Evolutionary conservation across 2,329 filamentous ascomycete species (phyloP).

Genomic region (Aspergillus neoniger): DNA sequence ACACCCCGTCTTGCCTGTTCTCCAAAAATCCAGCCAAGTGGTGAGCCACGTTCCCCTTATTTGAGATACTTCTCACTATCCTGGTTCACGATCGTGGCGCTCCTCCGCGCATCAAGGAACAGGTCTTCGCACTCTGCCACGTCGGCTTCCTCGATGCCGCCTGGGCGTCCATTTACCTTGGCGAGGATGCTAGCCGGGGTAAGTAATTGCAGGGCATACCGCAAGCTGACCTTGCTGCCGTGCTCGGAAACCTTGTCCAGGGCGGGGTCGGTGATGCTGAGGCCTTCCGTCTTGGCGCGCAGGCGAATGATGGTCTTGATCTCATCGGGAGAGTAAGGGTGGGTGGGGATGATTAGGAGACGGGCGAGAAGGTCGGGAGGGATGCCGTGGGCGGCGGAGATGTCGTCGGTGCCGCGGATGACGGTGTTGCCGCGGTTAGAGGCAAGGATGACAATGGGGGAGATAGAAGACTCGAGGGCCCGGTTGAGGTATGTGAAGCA

Average conservation of each 20-base stretch:
- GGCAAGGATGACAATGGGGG: constrained; percentile 94
- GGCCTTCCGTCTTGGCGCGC: constrained; percentile 77
- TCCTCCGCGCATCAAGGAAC: constrained; percentile 79
- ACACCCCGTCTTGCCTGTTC: too few species aligned
- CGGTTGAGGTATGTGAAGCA: constrained; percentile 99
- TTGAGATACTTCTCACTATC: constrained; percentile 65
- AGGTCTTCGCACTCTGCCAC: constrained; percentile 80
- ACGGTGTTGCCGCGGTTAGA: constrained; percentile 94
- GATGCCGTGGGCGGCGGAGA: constrained; percentile 87
- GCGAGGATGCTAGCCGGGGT: constrained; percentile 89
- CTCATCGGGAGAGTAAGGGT: constrained; percentile 82
- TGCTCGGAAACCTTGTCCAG: constrained; percentile 84
- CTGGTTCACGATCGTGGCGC: constrained; percentile 69
- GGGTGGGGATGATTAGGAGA: constrained; percentile 93
- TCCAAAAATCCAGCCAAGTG: not conserved
- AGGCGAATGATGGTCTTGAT: constrained; percentile 90
- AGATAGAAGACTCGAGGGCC: constrained; percentile 91
- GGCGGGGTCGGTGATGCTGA: constrained; percentile 77
- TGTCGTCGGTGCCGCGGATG: constrained; percentile 78
- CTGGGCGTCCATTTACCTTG: constrained; percentile 74
- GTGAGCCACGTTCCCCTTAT: constrained; percentile 40
- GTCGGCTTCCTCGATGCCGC: constrained; percentile 72
- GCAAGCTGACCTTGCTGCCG: constrained; percentile 83
- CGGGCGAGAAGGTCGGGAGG: constrained; percentile 91
- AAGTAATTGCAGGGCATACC: constrained; percentile 90